Evolutionary conservation across 768 basidiomycete genomes (phyloP), one percentile per base, ranked within the genome.

Genomic region (Tremella fuciformis): DNA sequence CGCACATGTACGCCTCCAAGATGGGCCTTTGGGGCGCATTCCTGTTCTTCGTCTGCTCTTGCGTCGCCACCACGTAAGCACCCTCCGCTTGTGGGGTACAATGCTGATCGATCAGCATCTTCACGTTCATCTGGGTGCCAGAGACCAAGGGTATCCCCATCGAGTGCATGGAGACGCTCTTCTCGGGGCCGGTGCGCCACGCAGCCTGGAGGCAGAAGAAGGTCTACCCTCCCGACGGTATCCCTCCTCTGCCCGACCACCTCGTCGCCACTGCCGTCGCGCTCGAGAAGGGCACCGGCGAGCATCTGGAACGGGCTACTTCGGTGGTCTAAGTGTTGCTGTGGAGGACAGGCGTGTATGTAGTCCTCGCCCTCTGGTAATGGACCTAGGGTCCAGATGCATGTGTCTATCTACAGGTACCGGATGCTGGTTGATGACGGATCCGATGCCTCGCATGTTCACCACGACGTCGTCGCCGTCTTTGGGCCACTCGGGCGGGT

Each of bases 11-110:
- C 53, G 58, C 59, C 22, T 22, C 55, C 47, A 66, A 63, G 55
- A 64, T 67, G 62, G 55, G 59, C 7, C 63, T 68, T 8, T 73
- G 69, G 59, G 73, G 73, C 1, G 58, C 60, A 6, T 77, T 70
- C 64, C 59, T 74, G 60, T 74, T 77, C 62, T 77, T 69, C 62
- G 63, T 60, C 15, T 44, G 48, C 26, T 64, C 64, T 57, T 64
- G 70, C 51, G 44, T 66, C 29, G 50, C 58, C 56, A 64, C 66
- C 25, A 53, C 59, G 62, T 63, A 21, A 59, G 62, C 56, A 13
- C 7, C 21, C 37, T n/a, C 11, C 11, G 29, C 11, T 44, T 11
- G 18, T 26, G 34, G 34, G 8, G 13, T 7, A 11, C 25, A 21
- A 29, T 19, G 24, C 18, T n/a, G n/a, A n/a, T n/a, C 3, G n/a